These are phyloP conservation scores for Penicillium silybi DNA, from an alignment of 495 filamentous ascomycete genomes.

Conservation along the genomic window DNA sequence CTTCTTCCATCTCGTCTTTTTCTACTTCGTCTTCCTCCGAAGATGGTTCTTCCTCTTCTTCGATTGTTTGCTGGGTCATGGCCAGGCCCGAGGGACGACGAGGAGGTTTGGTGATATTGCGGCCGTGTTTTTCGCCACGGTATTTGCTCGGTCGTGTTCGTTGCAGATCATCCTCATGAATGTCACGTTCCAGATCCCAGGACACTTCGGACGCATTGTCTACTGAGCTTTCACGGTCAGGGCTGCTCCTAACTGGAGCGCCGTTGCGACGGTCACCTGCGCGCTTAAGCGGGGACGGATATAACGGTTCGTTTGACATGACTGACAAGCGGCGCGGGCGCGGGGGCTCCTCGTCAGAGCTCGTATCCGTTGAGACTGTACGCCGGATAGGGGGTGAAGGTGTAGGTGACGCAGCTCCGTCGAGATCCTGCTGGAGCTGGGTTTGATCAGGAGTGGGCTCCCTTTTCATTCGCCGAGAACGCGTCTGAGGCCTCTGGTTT, in stretches of 20 bases:
- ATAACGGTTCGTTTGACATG: slow-evolving; percentile 23
- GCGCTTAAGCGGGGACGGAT: slow-evolving; percentile 32
- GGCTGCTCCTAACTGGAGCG: slow-evolving; percentile 16
- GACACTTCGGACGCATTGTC: slow-evolving; percentile 39
- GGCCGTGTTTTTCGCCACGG: slow-evolving; percentile 22
- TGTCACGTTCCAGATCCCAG: slow-evolving; percentile 40
- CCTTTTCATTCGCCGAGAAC: slow-evolving; percentile 20
- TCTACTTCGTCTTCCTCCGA: neutral
- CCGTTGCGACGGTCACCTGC: slow-evolving; percentile 11
- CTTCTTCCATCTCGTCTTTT: neutral
- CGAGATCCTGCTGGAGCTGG: slow-evolving; percentile 33
- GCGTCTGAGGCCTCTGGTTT: neutral
- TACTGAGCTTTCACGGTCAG: slow-evolving; percentile 22
- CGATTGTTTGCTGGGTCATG: slow-evolving; percentile 26
- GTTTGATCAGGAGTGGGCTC: slow-evolving; percentile 42
- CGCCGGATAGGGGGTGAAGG: slow-evolving; percentile 38
- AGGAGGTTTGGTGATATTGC: slow-evolving; percentile 39
- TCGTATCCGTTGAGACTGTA: slow-evolving; percentile 34
- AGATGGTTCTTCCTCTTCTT: slow-evolving; percentile 28
- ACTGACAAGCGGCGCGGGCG: slow-evolving; percentile 17
- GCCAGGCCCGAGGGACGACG: slow-evolving; percentile 39
- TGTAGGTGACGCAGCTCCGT: slow-evolving; percentile 25
- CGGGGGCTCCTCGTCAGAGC: slow-evolving; percentile 24
- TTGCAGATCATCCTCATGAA: slow-evolving; percentile 39
- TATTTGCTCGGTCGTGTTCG: slow-evolving; percentile 30